Evolutionary conservation across 2,329 filamentous ascomycete species (phyloP), one percentile per base, ranked within the genome.

Genomic region (Rugonectria rugulosa): DNA sequence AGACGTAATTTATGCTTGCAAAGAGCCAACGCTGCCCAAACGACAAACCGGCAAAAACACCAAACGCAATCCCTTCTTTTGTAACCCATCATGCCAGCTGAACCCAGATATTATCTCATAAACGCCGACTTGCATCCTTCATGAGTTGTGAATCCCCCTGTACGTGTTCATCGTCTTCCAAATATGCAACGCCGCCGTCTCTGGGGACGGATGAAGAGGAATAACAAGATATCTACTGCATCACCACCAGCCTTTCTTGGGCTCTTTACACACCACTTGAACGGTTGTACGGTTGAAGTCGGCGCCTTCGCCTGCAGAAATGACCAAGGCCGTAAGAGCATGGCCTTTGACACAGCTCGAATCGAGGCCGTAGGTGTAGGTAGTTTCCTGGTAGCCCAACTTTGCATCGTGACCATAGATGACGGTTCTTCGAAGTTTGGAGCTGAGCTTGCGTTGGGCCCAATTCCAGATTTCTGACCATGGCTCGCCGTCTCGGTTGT

Each of bases 381-480:
- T 79, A 44, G 84, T 67, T 56, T 79, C 63, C 26, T 66, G 69
- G 44, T 96, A 81, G 0, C 92, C 92, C 3, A 77, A 76, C 66
- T 88, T 87, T 19, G 91, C 85, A 70, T 97, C 91, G 70, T 98
- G 94, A 5, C 93, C 93, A 73, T 96, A 97, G 53, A 96, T 81
- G 34, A 96, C 88, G 1, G 90, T 91, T 34, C 79, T 84, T 9
- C 83, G 78, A 24, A 73, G 62, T 11, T 59, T 42, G 23, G 67
- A 59, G 40, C 55, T 57, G 2, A 70, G 55, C 21, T 67, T 67
- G 48, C 70, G 71, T 65, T 87, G 82, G 53, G 73, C 72, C 50
- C 74, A 75, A 66, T 86, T 82, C 85, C 85, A 88, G 7, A 76
- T 74, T 65, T 87, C 82, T 46, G 86, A 81, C 91, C 91, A 96